Conservation (phyloP, 495 filamentous ascomycete species). For the Viridothelium virens region DNA sequence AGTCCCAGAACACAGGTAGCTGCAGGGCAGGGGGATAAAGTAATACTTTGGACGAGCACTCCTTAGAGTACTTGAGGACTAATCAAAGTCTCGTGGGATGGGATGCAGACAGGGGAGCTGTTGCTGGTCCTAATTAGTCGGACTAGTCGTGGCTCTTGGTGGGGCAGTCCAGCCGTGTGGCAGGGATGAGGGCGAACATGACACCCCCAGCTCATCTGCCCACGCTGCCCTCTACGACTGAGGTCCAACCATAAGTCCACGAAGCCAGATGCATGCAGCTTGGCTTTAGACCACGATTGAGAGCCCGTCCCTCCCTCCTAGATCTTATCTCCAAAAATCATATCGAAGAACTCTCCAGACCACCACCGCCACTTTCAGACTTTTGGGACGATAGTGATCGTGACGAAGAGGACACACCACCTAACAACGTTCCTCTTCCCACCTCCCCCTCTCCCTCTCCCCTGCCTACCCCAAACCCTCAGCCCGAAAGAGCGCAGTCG, state of each 20-base stretch:
- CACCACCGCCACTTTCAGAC: constrained; percentile 13
- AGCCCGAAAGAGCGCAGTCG: not conserved
- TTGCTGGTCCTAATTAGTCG: no score
- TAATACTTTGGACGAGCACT: no score
- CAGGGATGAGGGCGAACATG: not conserved
- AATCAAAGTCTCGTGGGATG: not conserved
- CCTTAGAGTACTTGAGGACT: not conserved
- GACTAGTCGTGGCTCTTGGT: not conserved
- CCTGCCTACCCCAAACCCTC: not conserved
- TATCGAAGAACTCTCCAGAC: constrained; percentile 30
- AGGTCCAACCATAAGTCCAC: constrained; percentile 3
- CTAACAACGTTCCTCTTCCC: constrained; percentile 26
- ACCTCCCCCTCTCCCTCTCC: constrained; percentile 22
- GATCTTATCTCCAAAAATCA: constrained; percentile 53
- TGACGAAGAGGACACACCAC: constrained; percentile 22
- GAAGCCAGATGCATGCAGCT: constrained; percentile 34
- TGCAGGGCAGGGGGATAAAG: not conserved
- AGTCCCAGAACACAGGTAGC: not conserved
- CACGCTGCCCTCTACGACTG: not conserved
- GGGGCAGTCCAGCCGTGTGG: not conserved
- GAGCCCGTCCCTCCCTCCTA: constrained; percentile 63
- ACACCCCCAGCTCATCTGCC: not conserved
- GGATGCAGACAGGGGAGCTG: not conserved
- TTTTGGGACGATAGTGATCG: not conserved
- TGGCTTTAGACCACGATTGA: constrained; percentile 56